These are phyloP conservation scores for Neovahlkampfia damariscottae DNA, from an alignment of 78 protist genomes.

Conservation along the genomic window DNA sequence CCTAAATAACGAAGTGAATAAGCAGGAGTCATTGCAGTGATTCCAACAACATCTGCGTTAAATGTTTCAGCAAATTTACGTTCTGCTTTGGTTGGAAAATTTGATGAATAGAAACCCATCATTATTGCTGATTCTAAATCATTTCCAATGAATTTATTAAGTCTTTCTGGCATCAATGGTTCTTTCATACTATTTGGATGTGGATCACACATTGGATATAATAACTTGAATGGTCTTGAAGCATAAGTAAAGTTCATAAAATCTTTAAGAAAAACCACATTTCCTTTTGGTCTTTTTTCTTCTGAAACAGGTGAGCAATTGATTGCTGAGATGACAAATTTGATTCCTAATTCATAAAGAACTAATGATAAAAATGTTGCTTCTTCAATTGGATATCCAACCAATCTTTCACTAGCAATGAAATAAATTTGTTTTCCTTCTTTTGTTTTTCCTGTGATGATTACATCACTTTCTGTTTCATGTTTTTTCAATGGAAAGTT, in stretches of 20 bases:
- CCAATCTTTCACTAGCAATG: background rate
- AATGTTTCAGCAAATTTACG: background rate
- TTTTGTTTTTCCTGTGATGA: too few relatives aligned
- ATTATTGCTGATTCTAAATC: background rate
- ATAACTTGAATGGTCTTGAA: background rate
- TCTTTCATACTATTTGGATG: too few relatives aligned
- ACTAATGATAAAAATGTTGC: background rate
- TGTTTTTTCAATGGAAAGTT: background rate
- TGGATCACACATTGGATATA: background rate
- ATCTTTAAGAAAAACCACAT: background rate
- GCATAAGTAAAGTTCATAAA: background rate
- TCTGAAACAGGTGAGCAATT: background rate
- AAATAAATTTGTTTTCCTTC: background rate
- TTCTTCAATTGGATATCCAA: background rate
- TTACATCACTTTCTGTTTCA: too few relatives aligned
- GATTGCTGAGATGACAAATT: background rate
- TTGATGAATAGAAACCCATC: slow-evolving; percentile 17
- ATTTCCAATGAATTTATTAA: background rate
- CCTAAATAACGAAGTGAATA: background rate
- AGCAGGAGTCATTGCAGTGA: background rate
- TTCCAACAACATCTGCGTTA: slow-evolving; percentile 10
- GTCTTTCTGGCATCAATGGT: background rate
- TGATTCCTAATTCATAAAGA: background rate
- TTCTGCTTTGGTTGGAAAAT: slow-evolving; percentile 8
- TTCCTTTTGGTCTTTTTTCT: background rate